Conservation (phyloP, 176 grass and related monocot genomes). For the Aegilops bicornis region DNA sequence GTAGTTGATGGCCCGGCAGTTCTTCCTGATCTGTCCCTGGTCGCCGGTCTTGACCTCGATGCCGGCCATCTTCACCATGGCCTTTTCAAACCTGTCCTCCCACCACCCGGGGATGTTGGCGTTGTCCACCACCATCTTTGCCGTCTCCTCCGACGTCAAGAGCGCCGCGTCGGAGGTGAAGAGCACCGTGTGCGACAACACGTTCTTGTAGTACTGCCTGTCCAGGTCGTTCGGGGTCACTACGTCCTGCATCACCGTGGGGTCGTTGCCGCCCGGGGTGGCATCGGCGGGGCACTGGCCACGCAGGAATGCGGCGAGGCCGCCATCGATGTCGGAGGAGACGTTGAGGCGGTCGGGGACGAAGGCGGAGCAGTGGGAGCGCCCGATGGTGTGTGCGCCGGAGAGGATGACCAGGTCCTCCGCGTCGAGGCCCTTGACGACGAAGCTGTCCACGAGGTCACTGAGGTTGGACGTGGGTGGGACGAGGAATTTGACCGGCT, state of each 20-base stretch:
- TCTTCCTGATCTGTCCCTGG: slow-evolving; percentile 23
- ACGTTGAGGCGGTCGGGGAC: background rate
- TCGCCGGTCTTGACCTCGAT: background rate
- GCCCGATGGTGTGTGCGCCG: slow-evolving; percentile 43
- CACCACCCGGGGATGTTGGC: background rate
- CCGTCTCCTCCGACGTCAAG: slow-evolving; percentile 1
- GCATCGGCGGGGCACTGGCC: background rate
- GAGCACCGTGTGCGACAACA: slow-evolving; percentile 1
- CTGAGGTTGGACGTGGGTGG: background rate
- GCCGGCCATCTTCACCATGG: slow-evolving; percentile 40
- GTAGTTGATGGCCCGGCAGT: slow-evolving; percentile 4
- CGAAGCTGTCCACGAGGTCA: background rate
- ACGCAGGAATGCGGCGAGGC: background rate
- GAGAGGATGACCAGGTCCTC: slow-evolving; percentile 51
- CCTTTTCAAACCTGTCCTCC: slow-evolving; percentile 9
- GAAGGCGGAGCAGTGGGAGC: slow-evolving; percentile 54
- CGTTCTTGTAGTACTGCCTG: slow-evolving; percentile 32
- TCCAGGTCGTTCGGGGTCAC: slow-evolving; percentile 18
- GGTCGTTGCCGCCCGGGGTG: background rate
- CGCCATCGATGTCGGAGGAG: background rate
- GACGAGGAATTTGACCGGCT: slow-evolving; percentile 17
- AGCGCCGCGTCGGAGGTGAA: slow-evolving; percentile 31
- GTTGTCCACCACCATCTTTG: background rate
- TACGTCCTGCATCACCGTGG: slow-evolving; percentile 19
- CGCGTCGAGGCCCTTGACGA: background rate